Conservation (phyloP, 176 grass and related monocot genomes). For the Urochloa ruziziensis region DNA sequence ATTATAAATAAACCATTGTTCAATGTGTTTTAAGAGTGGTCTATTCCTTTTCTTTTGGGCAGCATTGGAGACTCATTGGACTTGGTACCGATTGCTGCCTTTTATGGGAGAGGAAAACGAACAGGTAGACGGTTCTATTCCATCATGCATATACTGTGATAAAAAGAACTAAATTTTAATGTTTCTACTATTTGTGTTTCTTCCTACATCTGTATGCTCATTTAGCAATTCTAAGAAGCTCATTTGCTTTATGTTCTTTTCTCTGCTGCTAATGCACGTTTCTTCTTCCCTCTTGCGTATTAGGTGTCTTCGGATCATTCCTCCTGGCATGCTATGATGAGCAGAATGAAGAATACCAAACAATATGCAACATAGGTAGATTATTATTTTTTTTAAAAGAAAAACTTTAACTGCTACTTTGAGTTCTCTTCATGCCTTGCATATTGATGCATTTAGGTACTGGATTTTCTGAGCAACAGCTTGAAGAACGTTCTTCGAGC, state of each 20-base stretch:
- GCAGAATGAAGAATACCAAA: slow-evolving; percentile 95
- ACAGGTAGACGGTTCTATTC: slow-evolving; percentile 52
- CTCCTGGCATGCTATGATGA: slow-evolving; percentile 96
- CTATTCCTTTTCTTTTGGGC: slow-evolving; percentile 20
- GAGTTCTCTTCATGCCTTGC: slow-evolving; percentile 19
- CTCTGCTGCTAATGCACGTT: slow-evolving; percentile 12
- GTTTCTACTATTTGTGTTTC: not conserved
- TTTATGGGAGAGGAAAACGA: slow-evolving; percentile 85
- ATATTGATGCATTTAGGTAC: slow-evolving; percentile 62
- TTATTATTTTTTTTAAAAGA: not conserved
- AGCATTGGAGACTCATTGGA: slow-evolving; percentile 93
- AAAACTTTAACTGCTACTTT: not conserved
- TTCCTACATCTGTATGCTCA: not conserved
- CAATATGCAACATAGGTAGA: slow-evolving; percentile 96
- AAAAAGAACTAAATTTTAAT: slow-evolving; percentile 9
- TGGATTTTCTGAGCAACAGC: slow-evolving; percentile 96
- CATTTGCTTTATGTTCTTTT: not conserved
- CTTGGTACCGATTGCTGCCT: slow-evolving; percentile 95
- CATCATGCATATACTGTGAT: slow-evolving; percentile 10
- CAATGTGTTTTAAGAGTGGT: slow-evolving; percentile 12
- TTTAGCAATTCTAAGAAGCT: not conserved
- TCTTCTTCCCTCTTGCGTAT: slow-evolving; percentile 33
- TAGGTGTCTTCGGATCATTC: slow-evolving; percentile 96
- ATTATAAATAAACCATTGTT: not conserved
- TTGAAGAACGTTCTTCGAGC: slow-evolving; percentile 82